Percentiles rank a stretch among this genome's conserved stretches.
Conservation (phyloP, 129 eudicot species). For the Sambucus nigra region DNA sequence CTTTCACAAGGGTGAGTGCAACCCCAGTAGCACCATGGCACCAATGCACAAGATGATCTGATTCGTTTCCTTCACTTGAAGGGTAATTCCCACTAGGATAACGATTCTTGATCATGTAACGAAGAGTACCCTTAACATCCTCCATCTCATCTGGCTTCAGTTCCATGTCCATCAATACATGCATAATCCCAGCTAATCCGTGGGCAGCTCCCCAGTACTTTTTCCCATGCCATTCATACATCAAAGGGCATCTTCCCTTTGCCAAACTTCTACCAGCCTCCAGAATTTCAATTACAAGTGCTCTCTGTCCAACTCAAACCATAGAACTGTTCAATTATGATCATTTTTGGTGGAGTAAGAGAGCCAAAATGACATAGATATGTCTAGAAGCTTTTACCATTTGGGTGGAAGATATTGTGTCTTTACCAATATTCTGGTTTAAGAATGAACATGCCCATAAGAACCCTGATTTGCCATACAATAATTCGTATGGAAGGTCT, state of each 20-base stretch:
- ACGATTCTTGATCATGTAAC: conserved; percentile 58
- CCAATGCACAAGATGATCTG: conserved; percentile 91
- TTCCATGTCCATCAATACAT: conserved; percentile 60
- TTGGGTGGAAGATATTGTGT: conserved; percentile 42
- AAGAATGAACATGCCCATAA: conserved; percentile 78
- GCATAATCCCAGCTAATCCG: conserved; percentile 79
- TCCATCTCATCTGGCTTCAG: conserved; percentile 51
- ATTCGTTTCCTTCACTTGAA: conserved; percentile 67
- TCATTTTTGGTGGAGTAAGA: background rate
- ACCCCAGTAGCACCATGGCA: conserved; percentile 95
- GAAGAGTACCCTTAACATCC: conserved; percentile 52
- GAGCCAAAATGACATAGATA: background rate
- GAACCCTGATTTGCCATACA: conserved; percentile 72
- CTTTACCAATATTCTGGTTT: conserved; percentile 59
- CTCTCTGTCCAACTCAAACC: conserved; percentile 37
- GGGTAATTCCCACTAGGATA: conserved; percentile 79
- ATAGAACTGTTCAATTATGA: background rate
- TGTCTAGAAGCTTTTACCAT: conserved; percentile 30
- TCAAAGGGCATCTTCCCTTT: conserved; percentile 51
- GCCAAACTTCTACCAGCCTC: conserved; percentile 46
- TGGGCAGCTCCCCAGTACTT: conserved; percentile 96
- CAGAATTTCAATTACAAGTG: conserved; percentile 42
- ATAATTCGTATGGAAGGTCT: conserved; percentile 59
- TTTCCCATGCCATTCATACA: conserved; percentile 89
- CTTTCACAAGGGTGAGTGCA: conserved; percentile 69